phyloP scores from a whole-genome alignment of 805 yeast species.

The Lachancea nothofagi region DNA sequence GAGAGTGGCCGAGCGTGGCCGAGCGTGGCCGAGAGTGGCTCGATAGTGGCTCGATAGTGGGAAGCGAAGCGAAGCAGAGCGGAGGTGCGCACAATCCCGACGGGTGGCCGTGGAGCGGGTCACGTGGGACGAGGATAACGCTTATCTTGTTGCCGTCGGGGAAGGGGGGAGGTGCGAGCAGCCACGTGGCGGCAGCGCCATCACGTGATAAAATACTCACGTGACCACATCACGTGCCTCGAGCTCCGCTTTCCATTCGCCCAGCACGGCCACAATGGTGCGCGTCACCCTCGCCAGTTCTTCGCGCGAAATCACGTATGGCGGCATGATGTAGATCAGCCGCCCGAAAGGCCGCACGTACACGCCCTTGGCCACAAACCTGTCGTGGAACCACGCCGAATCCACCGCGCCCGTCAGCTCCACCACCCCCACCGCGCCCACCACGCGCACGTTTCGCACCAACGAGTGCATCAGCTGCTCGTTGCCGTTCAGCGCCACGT shows the following conservation, averaged over 20 bases:
- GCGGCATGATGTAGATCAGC: conserved; percentile 28
- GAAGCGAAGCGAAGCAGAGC: too few relatives aligned
- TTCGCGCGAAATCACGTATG: conserved; percentile 19
- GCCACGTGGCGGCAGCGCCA: too few relatives aligned
- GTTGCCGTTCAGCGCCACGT: conserved; percentile 10
- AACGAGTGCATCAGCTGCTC: conserved; percentile 8
- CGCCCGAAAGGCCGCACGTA: conserved; percentile 25
- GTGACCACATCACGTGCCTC: neutral
- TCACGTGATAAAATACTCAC: too few relatives aligned
- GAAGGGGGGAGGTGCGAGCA: too few relatives aligned
- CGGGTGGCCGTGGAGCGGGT: too few relatives aligned
- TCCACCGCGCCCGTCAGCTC: conserved; percentile 18
- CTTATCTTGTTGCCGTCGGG: too few relatives aligned
- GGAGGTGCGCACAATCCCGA: too few relatives aligned
- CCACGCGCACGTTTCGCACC: conserved; percentile 17
- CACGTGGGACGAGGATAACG: too few relatives aligned
- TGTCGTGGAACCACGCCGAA: conserved; percentile 21
- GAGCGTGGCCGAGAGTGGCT: too few relatives aligned
- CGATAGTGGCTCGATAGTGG: too few relatives aligned
- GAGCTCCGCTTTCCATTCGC: conserved; percentile 5
- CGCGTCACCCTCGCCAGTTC: conserved; percentile 14
- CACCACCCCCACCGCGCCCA: conserved; percentile 26
- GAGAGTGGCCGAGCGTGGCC: too few relatives aligned
- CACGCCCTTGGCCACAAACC: conserved; percentile 15
- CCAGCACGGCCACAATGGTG: conserved; percentile 11